Conservation (phyloP, 306 rosid species). For the Acmispon strigosus region DNA sequence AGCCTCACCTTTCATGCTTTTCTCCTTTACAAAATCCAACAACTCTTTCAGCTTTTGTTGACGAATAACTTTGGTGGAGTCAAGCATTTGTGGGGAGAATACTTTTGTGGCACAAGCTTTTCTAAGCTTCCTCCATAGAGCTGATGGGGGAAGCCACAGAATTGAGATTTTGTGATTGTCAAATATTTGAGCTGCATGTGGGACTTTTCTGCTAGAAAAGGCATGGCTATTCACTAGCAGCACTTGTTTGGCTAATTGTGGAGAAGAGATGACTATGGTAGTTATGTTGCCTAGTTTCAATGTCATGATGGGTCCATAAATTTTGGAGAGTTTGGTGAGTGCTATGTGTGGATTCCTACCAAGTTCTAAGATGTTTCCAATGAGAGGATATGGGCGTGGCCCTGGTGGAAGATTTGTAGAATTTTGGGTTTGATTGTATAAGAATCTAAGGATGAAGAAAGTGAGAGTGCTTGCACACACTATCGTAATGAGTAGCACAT, state of each 20-base stretch:
- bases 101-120: background rate
- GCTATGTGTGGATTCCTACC: background rate
- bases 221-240: background rate
- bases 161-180: background rate
- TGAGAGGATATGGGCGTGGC: background rate
- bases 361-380: constrained; percentile 5
- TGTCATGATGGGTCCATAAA: background rate
- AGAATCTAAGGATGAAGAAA: background rate
- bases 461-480: background rate
- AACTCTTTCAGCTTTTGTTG: background rate
- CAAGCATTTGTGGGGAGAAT: background rate
- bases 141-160: background rate
- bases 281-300: background rate
- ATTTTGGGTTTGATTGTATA: background rate
- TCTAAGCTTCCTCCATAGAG: background rate
- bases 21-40: background rate
- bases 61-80: background rate
- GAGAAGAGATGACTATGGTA: constrained; percentile 8
- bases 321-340: background rate
- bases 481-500: background rate
- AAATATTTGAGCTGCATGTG: background rate
- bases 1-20: background rate
- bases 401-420: background rate
- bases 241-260: constrained; percentile 1
- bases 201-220: background rate